These are phyloP conservation scores for Phytopythium cucurbitacearum DNA, from an alignment of 352 stramenopile genomes.

Conservation along the genomic window DNA sequence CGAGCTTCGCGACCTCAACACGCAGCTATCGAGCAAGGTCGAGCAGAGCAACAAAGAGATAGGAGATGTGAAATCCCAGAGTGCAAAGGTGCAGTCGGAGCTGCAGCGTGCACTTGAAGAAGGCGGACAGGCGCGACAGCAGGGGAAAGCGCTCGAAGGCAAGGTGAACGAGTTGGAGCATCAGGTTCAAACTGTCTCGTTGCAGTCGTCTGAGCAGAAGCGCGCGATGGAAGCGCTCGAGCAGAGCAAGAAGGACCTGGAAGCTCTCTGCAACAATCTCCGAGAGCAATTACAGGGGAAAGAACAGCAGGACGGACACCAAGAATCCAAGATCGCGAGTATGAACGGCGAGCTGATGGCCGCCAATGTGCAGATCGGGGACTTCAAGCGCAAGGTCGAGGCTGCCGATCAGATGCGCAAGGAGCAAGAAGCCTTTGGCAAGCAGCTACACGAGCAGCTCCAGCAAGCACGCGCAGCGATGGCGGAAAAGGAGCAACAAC, in stretches of 20 bases:
- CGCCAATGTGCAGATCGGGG: constrained; percentile 70
- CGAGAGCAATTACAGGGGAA: constrained; percentile 58
- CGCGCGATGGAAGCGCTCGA: constrained; percentile 46
- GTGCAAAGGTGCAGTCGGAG: constrained; percentile 48
- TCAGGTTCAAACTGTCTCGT: constrained; percentile 47
- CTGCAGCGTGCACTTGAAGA: constrained; percentile 18
- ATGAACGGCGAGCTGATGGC: constrained; percentile 72
- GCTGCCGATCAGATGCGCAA: constrained; percentile 60
- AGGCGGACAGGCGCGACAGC: constrained; percentile 44
- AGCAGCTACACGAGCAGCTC: constrained; percentile 50
- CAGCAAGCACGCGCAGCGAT: constrained; percentile 40
- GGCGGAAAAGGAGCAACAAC: constrained; percentile 40
- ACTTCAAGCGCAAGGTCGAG: constrained; percentile 61
- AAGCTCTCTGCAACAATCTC: constrained; percentile 52
- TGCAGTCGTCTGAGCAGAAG: constrained; percentile 54
- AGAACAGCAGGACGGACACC: constrained; percentile 51
- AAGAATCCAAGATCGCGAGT: constrained; percentile 66
- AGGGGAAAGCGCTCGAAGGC: constrained; percentile 37
- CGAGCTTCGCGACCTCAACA: constrained; percentile 42
- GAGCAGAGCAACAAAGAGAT: constrained; percentile 33
- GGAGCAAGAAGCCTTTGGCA: constrained; percentile 50
- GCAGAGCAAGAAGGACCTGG: constrained; percentile 65
- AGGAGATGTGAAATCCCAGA: constrained; percentile 19
- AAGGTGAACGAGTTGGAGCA: constrained; percentile 53
- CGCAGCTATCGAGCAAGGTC: constrained; percentile 31